Conservation (phyloP, 495 filamentous ascomycete genomes). For the Bacidia rubella region DNA sequence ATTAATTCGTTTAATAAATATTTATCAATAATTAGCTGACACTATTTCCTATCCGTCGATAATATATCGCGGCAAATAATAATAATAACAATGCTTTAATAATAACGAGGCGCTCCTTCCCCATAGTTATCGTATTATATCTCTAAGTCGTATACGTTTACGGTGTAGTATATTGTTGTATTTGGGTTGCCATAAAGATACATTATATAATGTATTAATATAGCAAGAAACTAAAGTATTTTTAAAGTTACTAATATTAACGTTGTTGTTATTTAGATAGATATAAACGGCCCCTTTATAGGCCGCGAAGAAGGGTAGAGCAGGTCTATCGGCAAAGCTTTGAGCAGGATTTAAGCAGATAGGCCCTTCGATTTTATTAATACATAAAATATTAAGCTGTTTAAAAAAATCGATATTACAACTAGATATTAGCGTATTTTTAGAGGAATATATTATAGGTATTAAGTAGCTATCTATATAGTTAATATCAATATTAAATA, state of each 20-base stretch:
- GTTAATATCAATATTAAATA: slow-evolving; percentile 8
- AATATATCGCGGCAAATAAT: slow-evolving; percentile 4
- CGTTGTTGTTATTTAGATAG: slow-evolving; percentile 13
- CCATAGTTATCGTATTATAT: background rate
- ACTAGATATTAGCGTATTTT: slow-evolving; percentile 11
- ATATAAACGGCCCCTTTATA: slow-evolving; percentile 16
- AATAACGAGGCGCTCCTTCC: background rate
- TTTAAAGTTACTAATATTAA: slow-evolving; percentile 11
- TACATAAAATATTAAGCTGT: slow-evolving; percentile 5
- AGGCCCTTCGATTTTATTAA: slow-evolving; percentile 6
- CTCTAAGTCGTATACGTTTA: background rate
- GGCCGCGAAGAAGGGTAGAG: slow-evolving; percentile 14
- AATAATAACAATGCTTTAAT: slow-evolving; percentile 2
- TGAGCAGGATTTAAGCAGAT: slow-evolving; percentile 14
- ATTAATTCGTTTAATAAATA: too few relatives aligned
- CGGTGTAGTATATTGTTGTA: background rate
- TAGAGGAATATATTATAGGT: slow-evolving; percentile 14
- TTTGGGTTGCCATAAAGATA: background rate
- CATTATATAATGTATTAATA: slow-evolving; percentile 16
- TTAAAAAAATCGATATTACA: slow-evolving; percentile 18
- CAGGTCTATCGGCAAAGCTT: slow-evolving; percentile 6
- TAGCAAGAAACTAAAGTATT: slow-evolving; percentile 10
- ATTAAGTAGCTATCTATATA: slow-evolving; percentile 18
- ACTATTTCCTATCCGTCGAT: too few relatives aligned
- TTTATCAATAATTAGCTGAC: too few relatives aligned